Percentiles rank a stretch among this genome's conserved stretches.
Conservation (phyloP, 257 asterid genomes). For the Thymus quinquecostatus region DNA sequence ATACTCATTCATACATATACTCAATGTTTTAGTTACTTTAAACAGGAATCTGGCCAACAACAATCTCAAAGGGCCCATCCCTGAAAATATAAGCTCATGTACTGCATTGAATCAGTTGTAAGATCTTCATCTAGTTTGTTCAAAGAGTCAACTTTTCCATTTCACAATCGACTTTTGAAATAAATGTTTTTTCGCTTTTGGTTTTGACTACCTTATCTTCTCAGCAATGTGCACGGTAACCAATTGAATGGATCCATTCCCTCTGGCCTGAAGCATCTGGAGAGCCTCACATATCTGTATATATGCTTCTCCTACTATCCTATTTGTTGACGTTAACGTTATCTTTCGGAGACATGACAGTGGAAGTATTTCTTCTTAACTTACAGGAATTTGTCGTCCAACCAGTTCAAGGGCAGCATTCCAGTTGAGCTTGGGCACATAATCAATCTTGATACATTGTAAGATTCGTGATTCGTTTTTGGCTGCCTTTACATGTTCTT, state of each 20-base stretch:
- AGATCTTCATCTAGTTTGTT: conserved; percentile 22
- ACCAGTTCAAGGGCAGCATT: conserved; percentile 69
- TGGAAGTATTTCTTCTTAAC: conserved; percentile 1
- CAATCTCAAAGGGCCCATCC: conserved; percentile 85
- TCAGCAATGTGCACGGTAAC: conserved; percentile 92
- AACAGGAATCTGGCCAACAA: conserved; percentile 86
- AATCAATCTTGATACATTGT: conserved; percentile 89
- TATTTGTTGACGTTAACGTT: not conserved
- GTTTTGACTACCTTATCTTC: not conserved
- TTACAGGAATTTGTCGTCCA: conserved; percentile 84
- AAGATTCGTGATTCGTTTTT: conserved; percentile 36
- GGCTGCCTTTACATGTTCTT: conserved; percentile 4
- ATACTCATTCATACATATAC: not conserved
- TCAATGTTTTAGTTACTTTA: conserved; percentile 18
- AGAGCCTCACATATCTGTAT: conserved; percentile 94
- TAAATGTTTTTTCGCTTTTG: not conserved
- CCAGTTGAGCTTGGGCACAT: conserved; percentile 87
- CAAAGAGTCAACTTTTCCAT: not conserved
- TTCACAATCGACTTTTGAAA: not conserved
- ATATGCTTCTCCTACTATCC: conserved; percentile 18
- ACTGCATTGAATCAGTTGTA: conserved; percentile 93
- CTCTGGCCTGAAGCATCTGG: conserved; percentile 73
- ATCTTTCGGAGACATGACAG: conserved; percentile 2
- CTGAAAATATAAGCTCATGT: conserved; percentile 93
- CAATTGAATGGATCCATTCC: conserved; percentile 84